A percentile compares a stretch with the other conserved stretches of the same genome.
phyloP scores from a whole-genome alignment of 1,284 basidiomycete genomes.

The Cerrena zonata region DNA sequence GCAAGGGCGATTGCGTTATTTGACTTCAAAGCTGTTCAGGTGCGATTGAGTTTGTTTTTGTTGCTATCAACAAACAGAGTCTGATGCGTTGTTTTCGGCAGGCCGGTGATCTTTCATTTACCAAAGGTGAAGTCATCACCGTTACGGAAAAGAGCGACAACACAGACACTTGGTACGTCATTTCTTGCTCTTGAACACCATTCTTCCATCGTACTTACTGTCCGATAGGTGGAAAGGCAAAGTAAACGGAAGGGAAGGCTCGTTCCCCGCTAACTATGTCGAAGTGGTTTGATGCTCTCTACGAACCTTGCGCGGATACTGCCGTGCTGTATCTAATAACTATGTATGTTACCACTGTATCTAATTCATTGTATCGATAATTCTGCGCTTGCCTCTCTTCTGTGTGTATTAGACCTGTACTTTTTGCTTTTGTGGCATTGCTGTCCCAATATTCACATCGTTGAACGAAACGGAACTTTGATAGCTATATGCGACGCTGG shows the following conservation, averaged over 20 bases:
- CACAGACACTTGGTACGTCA: constrained; percentile 69
- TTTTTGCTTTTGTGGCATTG: no score
- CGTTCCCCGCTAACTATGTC: constrained; percentile 54
- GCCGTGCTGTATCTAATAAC: not conserved
- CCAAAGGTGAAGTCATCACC: constrained; percentile 77
- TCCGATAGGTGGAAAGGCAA: constrained; percentile 62
- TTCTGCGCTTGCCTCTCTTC: not conserved
- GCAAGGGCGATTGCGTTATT: constrained; percentile 76
- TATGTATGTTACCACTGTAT: not conserved
- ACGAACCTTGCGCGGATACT: not conserved
- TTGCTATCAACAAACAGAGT: not conserved
- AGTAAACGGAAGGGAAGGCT: constrained; percentile 37
- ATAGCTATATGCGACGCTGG: no score
- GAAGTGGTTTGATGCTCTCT: constrained; percentile 35
- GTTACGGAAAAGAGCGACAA: constrained; percentile 72
- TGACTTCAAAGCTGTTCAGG: constrained; percentile 70
- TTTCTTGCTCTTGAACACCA: not conserved
- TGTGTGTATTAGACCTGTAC: no score
- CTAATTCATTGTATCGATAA: not conserved
- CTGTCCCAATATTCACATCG: no score
- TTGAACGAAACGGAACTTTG: no score
- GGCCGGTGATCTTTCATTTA: constrained; percentile 78
- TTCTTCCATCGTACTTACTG: constrained; percentile 3
- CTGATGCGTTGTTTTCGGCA: constrained; percentile 25
- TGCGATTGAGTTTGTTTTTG: constrained; percentile 23